Conservation (phyloP, 2,329 filamentous ascomycete species). For the Fusarium aywerte region DNA sequence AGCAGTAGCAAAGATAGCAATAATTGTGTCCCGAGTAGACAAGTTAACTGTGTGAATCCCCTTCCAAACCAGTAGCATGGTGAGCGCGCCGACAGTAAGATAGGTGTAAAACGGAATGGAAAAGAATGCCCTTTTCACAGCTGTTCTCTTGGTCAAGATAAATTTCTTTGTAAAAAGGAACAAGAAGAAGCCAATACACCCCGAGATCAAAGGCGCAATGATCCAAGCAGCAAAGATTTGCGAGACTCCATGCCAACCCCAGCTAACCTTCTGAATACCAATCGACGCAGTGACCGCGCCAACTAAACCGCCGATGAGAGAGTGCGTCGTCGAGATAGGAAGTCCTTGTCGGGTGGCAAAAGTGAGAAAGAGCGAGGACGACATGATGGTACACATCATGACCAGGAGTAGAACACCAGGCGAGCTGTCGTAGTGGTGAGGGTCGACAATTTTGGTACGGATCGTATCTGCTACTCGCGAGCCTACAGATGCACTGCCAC, state of each 20-base stretch:
- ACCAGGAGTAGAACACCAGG: slow-evolving; percentile 63
- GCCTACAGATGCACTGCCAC: slow-evolving; percentile 68
- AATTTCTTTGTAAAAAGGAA: slow-evolving; percentile 52
- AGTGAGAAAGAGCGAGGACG: slow-evolving; percentile 63
- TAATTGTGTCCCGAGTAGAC: slow-evolving; percentile 40
- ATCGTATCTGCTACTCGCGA: slow-evolving; percentile 71
- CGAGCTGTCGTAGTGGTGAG: slow-evolving; percentile 64
- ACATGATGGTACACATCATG: slow-evolving; percentile 65
- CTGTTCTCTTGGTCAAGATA: slow-evolving; percentile 45
- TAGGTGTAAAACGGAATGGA: slow-evolving; percentile 55
- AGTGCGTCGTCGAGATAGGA: slow-evolving; percentile 66
- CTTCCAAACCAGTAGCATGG: slow-evolving; percentile 65
- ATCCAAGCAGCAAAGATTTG: slow-evolving; percentile 55
- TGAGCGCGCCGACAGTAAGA: slow-evolving; percentile 50
- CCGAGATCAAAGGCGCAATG: slow-evolving; percentile 51
- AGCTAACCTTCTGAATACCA: slow-evolving; percentile 51
- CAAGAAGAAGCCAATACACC: slow-evolving; percentile 47
- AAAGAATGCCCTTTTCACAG: slow-evolving; percentile 50
- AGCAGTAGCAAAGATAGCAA: slow-evolving; percentile 58
- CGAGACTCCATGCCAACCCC: slow-evolving; percentile 52
- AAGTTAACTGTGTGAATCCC: slow-evolving; percentile 47
- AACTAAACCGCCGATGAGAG: slow-evolving; percentile 58
- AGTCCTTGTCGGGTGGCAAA: slow-evolving; percentile 62
- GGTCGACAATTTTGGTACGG: slow-evolving; percentile 62
- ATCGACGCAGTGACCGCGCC: slow-evolving; percentile 52